phyloP scores from a whole-genome alignment of 176 grass and related monocot genomes.

The Oryza meyeriana region DNA sequence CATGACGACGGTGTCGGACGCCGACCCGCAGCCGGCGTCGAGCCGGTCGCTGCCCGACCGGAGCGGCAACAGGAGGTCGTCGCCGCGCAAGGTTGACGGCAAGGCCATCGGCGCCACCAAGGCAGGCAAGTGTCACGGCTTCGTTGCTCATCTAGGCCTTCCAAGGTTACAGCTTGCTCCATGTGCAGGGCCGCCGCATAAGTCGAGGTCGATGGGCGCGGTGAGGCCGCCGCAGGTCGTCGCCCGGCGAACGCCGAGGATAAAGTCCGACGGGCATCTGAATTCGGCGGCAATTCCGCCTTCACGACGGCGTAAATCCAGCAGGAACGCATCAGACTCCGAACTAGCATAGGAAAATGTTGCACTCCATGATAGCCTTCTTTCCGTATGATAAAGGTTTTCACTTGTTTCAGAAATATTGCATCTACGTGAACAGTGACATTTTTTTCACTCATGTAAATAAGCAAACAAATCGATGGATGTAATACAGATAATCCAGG shows the following conservation, averaged over 20 bases:
- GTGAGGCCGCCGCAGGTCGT: conserved; percentile 14
- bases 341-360: conserved; percentile 43
- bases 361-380: neutral
- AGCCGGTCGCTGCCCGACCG: conserved; percentile 25
- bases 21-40: conserved; percentile 12
- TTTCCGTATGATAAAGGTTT: neutral
- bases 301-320: conserved; percentile 17
- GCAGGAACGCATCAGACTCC: conserved; percentile 55
- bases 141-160: neutral
- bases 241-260: conserved; percentile 39
- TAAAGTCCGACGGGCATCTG: conserved; percentile 47
- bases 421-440: too few relatives aligned
- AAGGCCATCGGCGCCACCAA: conserved; percentile 31
- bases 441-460: neutral
- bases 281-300: neutral
- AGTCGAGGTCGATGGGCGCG: conserved; percentile 36
- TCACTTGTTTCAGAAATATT: neutral
- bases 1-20: conserved; percentile 5
- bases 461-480: neutral
- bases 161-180: neutral
- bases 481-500: neutral
- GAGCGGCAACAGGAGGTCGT: conserved; percentile 17
- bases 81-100: conserved; percentile 32
- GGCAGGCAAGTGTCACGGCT: conserved; percentile 39
- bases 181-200: conserved; percentile 34